Evolutionary conservation across 2,329 filamentous ascomycete genomes (phyloP).

Genomic region (Pyricularia pennisetigena): DNA sequence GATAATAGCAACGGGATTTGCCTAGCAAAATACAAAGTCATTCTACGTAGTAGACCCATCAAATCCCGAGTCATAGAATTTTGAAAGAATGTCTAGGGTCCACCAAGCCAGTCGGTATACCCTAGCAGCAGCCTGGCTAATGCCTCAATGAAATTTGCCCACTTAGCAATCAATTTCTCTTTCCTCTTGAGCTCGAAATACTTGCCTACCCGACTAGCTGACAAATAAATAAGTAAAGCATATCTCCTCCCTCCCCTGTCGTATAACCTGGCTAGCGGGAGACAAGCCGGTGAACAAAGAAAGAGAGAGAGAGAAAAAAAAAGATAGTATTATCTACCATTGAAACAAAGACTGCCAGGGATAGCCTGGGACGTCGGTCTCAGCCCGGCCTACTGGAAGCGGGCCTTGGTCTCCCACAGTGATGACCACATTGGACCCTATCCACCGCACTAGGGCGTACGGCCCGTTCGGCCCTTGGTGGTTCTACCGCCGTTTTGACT

Average conservation of each 20-base stretch:
- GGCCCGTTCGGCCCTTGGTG: not conserved
- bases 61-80: not conserved
- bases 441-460: not conserved
- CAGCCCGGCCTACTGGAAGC: not conserved
- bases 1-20: no score
- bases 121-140: not conserved
- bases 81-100: not conserved
- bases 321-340: no score
- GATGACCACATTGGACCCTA: not conserved
- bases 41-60: not conserved
- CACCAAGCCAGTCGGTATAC: not conserved
- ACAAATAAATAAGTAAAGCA: not conserved
- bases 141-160: not conserved
- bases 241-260: not conserved
- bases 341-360: not conserved
- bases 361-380: not conserved
- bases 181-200: no score
- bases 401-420: not conserved
- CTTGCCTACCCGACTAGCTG: not conserved
- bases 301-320: no score
- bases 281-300: not conserved
- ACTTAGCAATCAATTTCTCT: no score
- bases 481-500: not conserved
- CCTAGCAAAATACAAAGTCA: not conserved
- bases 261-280: not conserved